Percentiles rank a stretch among this genome's conserved stretches.
Conservation (phyloP, 2,329 filamentous ascomycete genomes). For the Aspergillus pseudonomiae region DNA sequence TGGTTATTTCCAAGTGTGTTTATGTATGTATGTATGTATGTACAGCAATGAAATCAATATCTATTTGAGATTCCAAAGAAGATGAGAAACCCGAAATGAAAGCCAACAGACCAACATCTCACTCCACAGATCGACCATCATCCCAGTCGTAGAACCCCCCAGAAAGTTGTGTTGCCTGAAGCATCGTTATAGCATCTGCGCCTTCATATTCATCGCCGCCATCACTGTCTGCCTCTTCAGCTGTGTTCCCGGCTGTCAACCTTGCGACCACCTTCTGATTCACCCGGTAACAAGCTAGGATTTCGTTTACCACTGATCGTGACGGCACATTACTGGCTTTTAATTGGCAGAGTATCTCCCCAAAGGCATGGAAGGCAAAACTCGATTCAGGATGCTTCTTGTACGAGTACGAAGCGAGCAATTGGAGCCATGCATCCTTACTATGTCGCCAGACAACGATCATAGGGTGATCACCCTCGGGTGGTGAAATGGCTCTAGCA, state of each 20-base stretch:
- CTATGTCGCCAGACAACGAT: slow-evolving; percentile 39
- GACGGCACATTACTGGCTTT: slow-evolving; percentile 31
- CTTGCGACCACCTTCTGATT: slow-evolving; percentile 35
- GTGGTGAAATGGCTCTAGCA: slow-evolving; percentile 35
- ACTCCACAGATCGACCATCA: slow-evolving; percentile 31
- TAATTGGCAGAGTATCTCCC: slow-evolving; percentile 37
- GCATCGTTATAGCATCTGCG: slow-evolving; percentile 31
- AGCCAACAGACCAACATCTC: not conserved
- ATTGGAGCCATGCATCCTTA: slow-evolving; percentile 32
- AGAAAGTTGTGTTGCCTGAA: slow-evolving; percentile 18
- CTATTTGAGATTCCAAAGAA: not conserved
- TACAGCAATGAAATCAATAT: not conserved
- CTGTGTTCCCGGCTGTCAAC: slow-evolving; percentile 26
- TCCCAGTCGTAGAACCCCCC: slow-evolving; percentile 26
- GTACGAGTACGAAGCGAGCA: slow-evolving; percentile 47
- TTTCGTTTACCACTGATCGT: slow-evolving; percentile 30
- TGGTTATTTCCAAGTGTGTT: not conserved
- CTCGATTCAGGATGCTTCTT: slow-evolving; percentile 20
- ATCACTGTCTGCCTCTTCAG: slow-evolving; percentile 16
- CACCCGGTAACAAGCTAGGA: slow-evolving; percentile 35
- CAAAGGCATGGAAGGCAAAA: slow-evolving; percentile 37
- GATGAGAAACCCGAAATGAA: not conserved
- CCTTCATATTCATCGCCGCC: slow-evolving; percentile 32
- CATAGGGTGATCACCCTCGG: slow-evolving; percentile 35
- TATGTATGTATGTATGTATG: not conserved